Percentiles rank a stretch among this genome's conserved stretches.
These are phyloP conservation scores for Metarhizium rileyi DNA, from an alignment of 2,329 filamentous ascomycete genomes.

Conservation along the genomic window DNA sequence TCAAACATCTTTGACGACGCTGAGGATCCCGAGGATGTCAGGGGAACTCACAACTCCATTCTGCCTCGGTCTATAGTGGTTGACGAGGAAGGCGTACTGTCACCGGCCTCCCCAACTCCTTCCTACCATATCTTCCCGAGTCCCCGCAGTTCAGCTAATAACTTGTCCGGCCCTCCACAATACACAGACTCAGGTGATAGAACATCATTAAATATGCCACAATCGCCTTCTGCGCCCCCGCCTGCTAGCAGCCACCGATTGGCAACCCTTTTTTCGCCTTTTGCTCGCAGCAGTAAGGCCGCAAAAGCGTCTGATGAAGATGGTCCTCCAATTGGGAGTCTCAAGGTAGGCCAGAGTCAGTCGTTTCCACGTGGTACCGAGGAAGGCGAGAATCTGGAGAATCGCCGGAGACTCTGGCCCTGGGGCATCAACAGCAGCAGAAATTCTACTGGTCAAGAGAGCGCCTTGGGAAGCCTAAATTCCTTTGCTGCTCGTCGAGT, in stretches of 20 bases:
- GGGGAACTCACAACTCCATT: slow-evolving; percentile 20
- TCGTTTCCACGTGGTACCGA: slow-evolving; percentile 60
- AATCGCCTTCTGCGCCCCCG: slow-evolving; percentile 29
- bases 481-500: slow-evolving; percentile 32
- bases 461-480: slow-evolving; percentile 20
- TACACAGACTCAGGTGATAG: slow-evolving; percentile 38
- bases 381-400: slow-evolving; percentile 41
- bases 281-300: slow-evolving; percentile 49
- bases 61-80: slow-evolving; percentile 20
- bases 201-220: slow-evolving; percentile 27
- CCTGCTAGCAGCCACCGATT: slow-evolving; percentile 25
- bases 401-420: slow-evolving; percentile 44
- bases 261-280: slow-evolving; percentile 47
- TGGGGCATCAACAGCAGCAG: slow-evolving; percentile 41
- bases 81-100: slow-evolving; percentile 41
- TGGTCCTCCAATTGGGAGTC: slow-evolving; percentile 55
- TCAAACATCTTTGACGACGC: slow-evolving; percentile 54
- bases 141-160: slow-evolving; percentile 50
- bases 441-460: slow-evolving; percentile 38
- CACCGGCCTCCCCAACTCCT: slow-evolving; percentile 48
- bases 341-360: slow-evolving; percentile 65
- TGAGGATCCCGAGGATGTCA: slow-evolving; percentile 45
- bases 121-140: slow-evolving; percentile 51
- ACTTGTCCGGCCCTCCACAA: slow-evolving; percentile 44
- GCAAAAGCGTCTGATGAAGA: slow-evolving; percentile 39